A percentile compares a stretch with the other conserved stretches of the same genome.
These are phyloP conservation scores for Aphanomyces stellatus DNA, from an alignment of 352 stramenopile species.

Conservation along the genomic window DNA sequence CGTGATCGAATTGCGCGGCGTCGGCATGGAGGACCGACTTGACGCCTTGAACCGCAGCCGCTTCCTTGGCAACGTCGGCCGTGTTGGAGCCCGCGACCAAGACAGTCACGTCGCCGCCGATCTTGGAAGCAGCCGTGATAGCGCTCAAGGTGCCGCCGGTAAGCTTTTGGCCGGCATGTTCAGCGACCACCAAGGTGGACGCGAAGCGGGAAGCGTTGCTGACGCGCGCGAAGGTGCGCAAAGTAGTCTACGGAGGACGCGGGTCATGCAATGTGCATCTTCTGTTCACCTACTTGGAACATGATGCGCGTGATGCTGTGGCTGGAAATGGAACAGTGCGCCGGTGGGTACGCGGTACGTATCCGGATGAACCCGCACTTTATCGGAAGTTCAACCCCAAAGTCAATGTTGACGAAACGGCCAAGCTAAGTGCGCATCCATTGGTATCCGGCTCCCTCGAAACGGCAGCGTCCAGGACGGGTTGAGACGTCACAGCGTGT, in stretches of 20 bases:
- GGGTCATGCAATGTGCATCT: background rate
- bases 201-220: conserved; percentile 26
- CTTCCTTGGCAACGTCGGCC: conserved; percentile 48
- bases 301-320: conserved; percentile 10
- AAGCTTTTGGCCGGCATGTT: conserved; percentile 73
- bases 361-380: conserved; percentile 1
- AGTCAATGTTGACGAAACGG: background rate
- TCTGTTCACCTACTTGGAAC: background rate
- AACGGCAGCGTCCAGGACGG: no score
- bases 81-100: conserved; percentile 60
- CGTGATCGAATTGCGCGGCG: conserved; percentile 84
- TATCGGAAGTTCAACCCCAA: background rate
- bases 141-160: conserved; percentile 68
- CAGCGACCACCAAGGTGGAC: conserved; percentile 81
- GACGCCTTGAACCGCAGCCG: conserved; percentile 71
- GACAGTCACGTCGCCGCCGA: conserved; percentile 74
- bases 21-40: conserved; percentile 71
- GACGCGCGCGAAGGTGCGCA: conserved; percentile 7
- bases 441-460: background rate
- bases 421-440: background rate
- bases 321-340: conserved; percentile 1
- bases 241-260: conserved; percentile 5
- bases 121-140: conserved; percentile 77
- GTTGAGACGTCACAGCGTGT: no score
- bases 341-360: background rate